Percentiles rank a stretch among this genome's conserved stretches.
Conservation (phyloP, 108 stramenopile species). For the Nitzschia sp. region DNA sequence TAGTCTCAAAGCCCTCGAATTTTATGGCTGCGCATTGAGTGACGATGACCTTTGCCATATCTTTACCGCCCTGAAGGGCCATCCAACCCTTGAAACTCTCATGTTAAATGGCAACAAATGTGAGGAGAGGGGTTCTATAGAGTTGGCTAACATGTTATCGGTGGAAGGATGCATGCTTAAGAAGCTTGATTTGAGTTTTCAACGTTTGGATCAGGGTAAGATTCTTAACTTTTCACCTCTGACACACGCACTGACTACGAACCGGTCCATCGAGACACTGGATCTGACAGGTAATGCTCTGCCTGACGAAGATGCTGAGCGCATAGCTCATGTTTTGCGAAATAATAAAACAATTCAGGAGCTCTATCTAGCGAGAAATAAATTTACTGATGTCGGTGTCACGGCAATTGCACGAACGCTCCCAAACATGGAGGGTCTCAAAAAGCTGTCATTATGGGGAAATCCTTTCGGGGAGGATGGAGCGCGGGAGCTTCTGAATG, state of each 20-base stretch:
- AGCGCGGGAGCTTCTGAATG: constrained; percentile 4
- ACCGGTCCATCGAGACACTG: constrained; percentile 4
- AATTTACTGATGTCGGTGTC: constrained; percentile 14
- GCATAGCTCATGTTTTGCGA: neutral
- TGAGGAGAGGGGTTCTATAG: neutral
- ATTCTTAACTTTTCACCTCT: constrained; percentile 2
- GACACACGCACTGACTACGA: neutral
- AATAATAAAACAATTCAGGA: constrained; percentile 2
- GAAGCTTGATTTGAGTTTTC: constrained; percentile 19
- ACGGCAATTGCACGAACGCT: constrained; percentile 1
- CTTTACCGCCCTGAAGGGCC: neutral
- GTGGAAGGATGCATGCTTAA: neutral
- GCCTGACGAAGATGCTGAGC: constrained; percentile 5
- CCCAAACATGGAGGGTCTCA: constrained; percentile 11
- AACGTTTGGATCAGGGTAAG: neutral
- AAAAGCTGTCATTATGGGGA: constrained; percentile 13
- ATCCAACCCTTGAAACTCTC: constrained; percentile 13
- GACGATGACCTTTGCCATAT: neutral
- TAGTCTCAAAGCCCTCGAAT: neutral
- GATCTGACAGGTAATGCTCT: constrained; percentile 4
- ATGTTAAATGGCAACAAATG: constrained; percentile 17
- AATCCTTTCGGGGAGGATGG: constrained; percentile 19
- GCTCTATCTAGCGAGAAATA: constrained; percentile 7
- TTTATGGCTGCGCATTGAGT: constrained; percentile 5
- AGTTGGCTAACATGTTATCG: neutral